phyloP scores from a whole-genome alignment of 2,329 filamentous ascomycete species.

The Fusarium vanettenii region DNA sequence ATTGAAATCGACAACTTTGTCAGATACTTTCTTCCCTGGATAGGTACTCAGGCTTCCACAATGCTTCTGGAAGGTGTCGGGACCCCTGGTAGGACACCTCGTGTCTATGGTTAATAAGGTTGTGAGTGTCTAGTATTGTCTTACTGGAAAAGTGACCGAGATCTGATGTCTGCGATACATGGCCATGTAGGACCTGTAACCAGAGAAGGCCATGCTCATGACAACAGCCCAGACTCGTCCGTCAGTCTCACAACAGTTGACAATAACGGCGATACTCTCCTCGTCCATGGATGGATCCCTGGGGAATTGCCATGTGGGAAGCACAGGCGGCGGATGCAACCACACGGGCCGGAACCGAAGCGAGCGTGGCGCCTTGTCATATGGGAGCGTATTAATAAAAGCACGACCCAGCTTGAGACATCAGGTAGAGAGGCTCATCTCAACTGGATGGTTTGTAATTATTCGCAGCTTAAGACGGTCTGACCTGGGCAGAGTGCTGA shows the following conservation, averaged over 20 bases:
- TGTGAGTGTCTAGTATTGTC: neutral
- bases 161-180: neutral
- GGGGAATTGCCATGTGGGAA: conserved; percentile 42
- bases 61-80: conserved; percentile 16
- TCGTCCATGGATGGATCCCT: conserved; percentile 12
- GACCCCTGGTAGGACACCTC: conserved; percentile 2
- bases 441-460: neutral
- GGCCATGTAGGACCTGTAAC: neutral
- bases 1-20: neutral
- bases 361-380: conserved; percentile 13
- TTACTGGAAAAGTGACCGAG: neutral
- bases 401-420: conserved; percentile 5
- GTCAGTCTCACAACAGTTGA: neutral
- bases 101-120: neutral
- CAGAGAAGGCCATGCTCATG: neutral
- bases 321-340: conserved; percentile 28
- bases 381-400: conserved; percentile 17
- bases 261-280: neutral
- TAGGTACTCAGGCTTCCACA: conserved; percentile 5
- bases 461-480: neutral
- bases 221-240: neutral
- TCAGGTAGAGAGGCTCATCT: neutral
- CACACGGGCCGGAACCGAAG: conserved; percentile 18
- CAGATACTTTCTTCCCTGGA: neutral
- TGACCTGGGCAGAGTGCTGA: neutral